Base-by-base conservation (phyloP, 768 basidiomycete species). In the Suillus decipiens region DNA sequence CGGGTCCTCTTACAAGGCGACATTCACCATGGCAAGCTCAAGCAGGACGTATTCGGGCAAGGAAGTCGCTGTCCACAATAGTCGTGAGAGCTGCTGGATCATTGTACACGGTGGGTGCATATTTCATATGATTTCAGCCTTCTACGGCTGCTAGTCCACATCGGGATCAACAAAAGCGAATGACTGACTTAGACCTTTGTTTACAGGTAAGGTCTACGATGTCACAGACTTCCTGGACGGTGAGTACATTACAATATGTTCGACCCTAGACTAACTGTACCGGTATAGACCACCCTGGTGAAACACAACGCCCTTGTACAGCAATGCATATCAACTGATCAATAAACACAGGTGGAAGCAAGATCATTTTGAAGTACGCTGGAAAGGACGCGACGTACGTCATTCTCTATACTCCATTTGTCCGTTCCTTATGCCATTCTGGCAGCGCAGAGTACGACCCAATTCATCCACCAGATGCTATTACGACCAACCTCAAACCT, bases 341-440 rank as follows among this genome's bases (percentile, higher is more conserved):
- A 66, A 72, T 41, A 69, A 61, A 68, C 61, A 55, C 61, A 81
- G 90, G 92, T 47, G 92, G 92, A 8, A 86, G 86, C 70, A 88
- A 85, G 71, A 92, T 93, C 69, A 88, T 94, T 59, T 73, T 94
- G 63, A 90, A 90, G 73, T 91, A 93, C 69, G 91, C 89, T 3
- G 93, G 93, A n/a, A 89, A 88, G 74, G 93, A 93, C 71, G 91
- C 91, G 47, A 95, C 88, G 86, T 90, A 73, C 60, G 88, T 72
- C 5, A 36, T 73, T 70, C 61, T 45, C 65, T 50, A 47, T 51
- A 41, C 45, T 62, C 63, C n/a, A 62, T 67, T 43, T 54, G 2
- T 31, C 7, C 3, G 2, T 41, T 19, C 3, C 39, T 62, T 34
- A 24, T 45, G 17, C n/a, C 28, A 28, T 15, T 63, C 19, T 39